Percentiles rank a stretch among this genome's conserved stretches.
Conservation (phyloP, 805 yeast species). For the Yarrowia keelungensis region DNA sequence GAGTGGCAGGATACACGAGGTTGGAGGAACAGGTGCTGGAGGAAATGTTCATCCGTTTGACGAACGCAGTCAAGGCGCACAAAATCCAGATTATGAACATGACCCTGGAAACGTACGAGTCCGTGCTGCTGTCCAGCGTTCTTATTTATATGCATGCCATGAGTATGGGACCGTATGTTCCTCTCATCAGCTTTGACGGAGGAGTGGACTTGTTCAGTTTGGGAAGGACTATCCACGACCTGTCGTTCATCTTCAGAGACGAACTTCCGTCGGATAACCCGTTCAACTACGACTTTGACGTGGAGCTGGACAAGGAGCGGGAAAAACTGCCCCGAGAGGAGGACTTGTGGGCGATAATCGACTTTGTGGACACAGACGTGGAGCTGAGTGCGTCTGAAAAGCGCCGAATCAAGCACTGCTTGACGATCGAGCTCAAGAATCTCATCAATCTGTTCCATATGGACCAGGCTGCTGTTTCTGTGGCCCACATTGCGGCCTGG, state of each 20-base stretch:
- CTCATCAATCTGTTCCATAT: constrained; percentile 3
- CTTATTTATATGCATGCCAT: constrained; percentile 15
- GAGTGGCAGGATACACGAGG: constrained; percentile 6
- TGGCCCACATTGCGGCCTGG: constrained; percentile 14
- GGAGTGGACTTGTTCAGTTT: constrained; percentile 5
- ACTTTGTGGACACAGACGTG: constrained; percentile 10
- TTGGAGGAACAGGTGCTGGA: constrained; percentile 15
- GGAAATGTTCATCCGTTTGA: background rate
- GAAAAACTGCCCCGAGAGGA: constrained; percentile 10
- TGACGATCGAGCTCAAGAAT: constrained; percentile 10
- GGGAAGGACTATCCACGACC: constrained; percentile 1
- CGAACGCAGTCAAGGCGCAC: background rate
- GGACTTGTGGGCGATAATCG: constrained; percentile 16
- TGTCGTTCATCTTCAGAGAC: background rate
- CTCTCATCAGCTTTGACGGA: constrained; percentile 10
- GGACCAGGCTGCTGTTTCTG: background rate
- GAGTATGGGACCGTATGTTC: constrained; percentile 8
- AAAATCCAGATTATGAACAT: background rate
- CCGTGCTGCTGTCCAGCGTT: background rate
- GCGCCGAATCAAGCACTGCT: background rate
- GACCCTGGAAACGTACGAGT: constrained; percentile 4
- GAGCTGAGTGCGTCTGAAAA: background rate
- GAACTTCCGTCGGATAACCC: background rate
- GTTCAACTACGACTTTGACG: background rate
- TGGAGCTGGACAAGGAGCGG: background rate